phyloP scores from a whole-genome alignment of 169 alveolate genomes.

The Toxoplasma gondii region DNA sequence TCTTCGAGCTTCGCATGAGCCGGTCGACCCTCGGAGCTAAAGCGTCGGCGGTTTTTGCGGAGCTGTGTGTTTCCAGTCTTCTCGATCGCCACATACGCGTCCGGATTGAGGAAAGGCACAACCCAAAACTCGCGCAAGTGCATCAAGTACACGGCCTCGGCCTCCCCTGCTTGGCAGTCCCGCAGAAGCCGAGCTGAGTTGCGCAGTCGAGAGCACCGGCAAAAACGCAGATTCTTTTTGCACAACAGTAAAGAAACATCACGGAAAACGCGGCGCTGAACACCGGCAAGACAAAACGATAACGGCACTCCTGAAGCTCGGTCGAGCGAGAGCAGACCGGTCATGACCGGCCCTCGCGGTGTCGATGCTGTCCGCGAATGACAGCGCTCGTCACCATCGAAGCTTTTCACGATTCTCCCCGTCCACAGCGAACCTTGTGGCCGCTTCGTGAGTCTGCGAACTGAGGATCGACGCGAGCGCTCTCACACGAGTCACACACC shows the following conservation, averaged over 20 bases:
- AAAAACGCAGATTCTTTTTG: neutral
- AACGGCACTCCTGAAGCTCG: too few species aligned
- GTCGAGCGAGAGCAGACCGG: too few species aligned
- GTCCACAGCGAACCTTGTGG: too few species aligned
- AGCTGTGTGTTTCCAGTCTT: neutral
- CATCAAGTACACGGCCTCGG: constrained; percentile 11
- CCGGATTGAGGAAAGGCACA: constrained; percentile 72
- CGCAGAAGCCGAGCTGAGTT: constrained; percentile 22
- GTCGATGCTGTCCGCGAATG: too few species aligned
- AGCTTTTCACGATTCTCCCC: too few species aligned
- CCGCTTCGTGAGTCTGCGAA: too few species aligned
- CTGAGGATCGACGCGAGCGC: too few species aligned
- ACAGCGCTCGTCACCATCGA: too few species aligned
- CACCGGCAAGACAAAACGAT: too few species aligned
- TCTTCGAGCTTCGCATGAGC: neutral
- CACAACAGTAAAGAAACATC: neutral
- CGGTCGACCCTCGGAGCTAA: neutral
- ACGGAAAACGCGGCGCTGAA: neutral
- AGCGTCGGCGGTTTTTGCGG: constrained; percentile 31
- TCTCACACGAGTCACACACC: too few species aligned
- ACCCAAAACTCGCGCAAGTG: constrained; percentile 45
- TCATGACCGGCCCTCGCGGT: too few species aligned
- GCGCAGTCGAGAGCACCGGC: neutral
- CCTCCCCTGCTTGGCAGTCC: constrained; percentile 3
- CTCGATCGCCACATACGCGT: constrained; percentile 68